A percentile compares a stretch with the other conserved stretches of the same genome.
Conservation (phyloP, 2,329 filamentous ascomycete genomes). For the Trichophyton benhamiae region DNA sequence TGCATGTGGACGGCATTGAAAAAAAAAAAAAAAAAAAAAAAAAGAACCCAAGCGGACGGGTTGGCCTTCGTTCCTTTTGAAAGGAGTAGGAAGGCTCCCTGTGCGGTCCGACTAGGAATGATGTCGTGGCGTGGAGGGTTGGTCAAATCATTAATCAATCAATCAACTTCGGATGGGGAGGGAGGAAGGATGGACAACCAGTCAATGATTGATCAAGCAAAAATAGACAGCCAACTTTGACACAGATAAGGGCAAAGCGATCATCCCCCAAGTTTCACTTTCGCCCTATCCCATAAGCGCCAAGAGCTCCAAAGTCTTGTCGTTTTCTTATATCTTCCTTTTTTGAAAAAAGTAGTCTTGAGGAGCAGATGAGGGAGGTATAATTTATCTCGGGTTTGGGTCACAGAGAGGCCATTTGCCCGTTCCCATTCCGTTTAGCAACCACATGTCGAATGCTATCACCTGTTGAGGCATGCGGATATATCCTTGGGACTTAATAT, state of each 20-base stretch:
- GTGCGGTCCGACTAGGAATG: not conserved
- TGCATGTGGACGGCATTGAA: not conserved
- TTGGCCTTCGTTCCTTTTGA: not conserved
- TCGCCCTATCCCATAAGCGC: not conserved
- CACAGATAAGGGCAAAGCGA: not conserved
- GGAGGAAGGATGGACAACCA: not conserved
- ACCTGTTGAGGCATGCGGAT: not conserved
- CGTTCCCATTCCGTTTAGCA: not conserved
- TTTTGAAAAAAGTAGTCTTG: not conserved
- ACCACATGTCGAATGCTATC: not conserved
- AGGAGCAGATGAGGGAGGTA: not conserved
- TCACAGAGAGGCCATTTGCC: not conserved
- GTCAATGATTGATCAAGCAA: not conserved
- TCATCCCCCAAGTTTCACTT: not conserved
- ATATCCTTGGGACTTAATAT: not conserved
- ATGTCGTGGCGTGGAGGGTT: not conserved
- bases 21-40: no score
- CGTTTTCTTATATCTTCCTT: not conserved
- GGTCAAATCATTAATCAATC: not conserved
- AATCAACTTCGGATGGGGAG: not conserved
- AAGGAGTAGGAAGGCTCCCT: not conserved
- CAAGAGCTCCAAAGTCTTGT: not conserved
- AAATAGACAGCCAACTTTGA: not conserved
- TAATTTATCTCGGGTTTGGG: not conserved
- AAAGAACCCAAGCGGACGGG: not conserved